These are phyloP conservation scores for Golubevia pallescens DNA, from an alignment of 1,284 basidiomycete species.

Conservation along the genomic window DNA sequence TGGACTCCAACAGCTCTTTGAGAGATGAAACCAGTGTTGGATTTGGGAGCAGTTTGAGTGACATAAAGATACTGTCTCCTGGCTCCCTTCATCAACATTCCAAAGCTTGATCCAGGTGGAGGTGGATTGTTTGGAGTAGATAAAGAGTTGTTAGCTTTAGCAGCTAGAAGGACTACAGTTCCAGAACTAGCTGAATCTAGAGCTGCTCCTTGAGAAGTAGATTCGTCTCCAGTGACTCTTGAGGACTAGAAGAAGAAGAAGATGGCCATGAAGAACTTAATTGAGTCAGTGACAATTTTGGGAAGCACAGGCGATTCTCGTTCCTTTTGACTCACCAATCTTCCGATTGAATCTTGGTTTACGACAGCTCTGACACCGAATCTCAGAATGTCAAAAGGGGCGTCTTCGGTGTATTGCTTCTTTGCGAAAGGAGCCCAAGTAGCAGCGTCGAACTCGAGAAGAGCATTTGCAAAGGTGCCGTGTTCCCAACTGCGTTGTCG, in stretches of 20 bases:
- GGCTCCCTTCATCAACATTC: conserved; percentile 32
- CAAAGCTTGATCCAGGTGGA: background rate
- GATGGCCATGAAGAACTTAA: background rate
- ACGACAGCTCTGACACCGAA: background rate
- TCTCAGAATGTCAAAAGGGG: background rate
- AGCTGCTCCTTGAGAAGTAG: conserved; percentile 28
- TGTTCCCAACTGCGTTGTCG: background rate
- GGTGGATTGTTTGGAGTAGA: background rate
- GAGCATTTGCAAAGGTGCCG: background rate
- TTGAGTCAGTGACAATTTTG: background rate
- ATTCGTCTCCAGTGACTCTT: conserved; percentile 50
- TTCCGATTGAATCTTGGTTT: background rate
- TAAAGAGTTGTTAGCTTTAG: conserved; percentile 23
- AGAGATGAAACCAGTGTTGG: conserved; percentile 40
- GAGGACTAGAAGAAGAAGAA: conserved; percentile 13
- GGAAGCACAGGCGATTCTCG: background rate
- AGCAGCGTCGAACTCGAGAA: background rate
- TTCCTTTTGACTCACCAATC: background rate
- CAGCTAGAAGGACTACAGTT: conserved; percentile 44
- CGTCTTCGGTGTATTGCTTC: background rate
- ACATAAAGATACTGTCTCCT: conserved; percentile 37
- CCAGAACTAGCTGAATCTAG: conserved; percentile 53
- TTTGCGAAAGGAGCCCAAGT: background rate
- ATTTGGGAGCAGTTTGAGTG: conserved; percentile 24
- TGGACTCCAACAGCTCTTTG: conserved; percentile 13